A percentile compares a stretch with the other conserved stretches of the same genome.
These are phyloP conservation scores for Suhomyces yuchorum DNA, from an alignment of 1,139 yeast species.

Conservation along the genomic window DNA sequence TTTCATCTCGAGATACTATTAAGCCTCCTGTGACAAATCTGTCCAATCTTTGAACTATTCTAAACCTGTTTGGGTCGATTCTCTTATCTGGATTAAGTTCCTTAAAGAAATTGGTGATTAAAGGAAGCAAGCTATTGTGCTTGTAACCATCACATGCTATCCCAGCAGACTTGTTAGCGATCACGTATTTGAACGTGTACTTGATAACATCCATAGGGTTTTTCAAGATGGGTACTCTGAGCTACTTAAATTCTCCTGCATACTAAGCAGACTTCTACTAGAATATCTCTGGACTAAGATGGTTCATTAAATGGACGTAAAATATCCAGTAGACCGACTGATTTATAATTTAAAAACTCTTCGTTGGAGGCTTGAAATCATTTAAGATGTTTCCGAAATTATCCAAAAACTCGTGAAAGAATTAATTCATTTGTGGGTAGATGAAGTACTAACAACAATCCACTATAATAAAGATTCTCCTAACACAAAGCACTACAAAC, in stretches of 20 bases:
- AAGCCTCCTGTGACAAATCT: conserved; percentile 30
- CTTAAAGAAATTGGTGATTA: conserved; percentile 18
- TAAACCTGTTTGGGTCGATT: conserved; percentile 18
- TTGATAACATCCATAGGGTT: conserved; percentile 14
- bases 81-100: conserved; percentile 14
- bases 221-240: background rate
- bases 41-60: conserved; percentile 27
- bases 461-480: too few species aligned
- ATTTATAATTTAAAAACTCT: too few species aligned
- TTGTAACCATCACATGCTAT: conserved; percentile 21
- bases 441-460: too few species aligned
- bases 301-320: too few species aligned
- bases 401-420: too few species aligned
- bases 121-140: conserved; percentile 19
- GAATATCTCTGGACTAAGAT: too few species aligned
- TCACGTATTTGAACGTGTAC: conserved; percentile 22
- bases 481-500: too few species aligned
- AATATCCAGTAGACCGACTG: too few species aligned
- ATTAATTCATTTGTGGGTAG: too few species aligned
- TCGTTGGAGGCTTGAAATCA: too few species aligned
- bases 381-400: too few species aligned
- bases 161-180: conserved; percentile 29
- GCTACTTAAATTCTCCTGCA: background rate
- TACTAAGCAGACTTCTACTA: too few species aligned
- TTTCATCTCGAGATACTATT: conserved; percentile 23